Evolutionary conservation across 257 asterid genomes (phyloP).

Genomic region (Fraxinus quadrangulata): DNA sequence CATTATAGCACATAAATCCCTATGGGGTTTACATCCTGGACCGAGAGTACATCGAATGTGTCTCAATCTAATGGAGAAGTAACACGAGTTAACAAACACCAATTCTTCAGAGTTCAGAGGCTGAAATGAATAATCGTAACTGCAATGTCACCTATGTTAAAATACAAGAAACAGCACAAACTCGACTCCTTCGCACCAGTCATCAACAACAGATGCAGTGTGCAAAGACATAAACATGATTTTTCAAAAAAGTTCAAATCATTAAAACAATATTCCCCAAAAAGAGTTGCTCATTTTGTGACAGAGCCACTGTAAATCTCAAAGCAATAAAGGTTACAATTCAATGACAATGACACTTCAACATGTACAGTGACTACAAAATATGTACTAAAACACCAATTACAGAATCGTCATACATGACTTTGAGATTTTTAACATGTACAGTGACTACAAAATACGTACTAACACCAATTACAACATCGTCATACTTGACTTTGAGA

Average conservation of each 20-base stretch:
- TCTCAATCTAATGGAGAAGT: slow-evolving; percentile 17
- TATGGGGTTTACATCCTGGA: not conserved
- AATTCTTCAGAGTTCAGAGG: slow-evolving; percentile 15
- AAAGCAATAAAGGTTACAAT: slow-evolving; percentile 19
- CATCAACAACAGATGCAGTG: not conserved
- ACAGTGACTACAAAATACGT: slow-evolving; percentile 20
- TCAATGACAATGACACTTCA: slow-evolving; percentile 22
- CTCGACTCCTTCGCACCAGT: not conserved
- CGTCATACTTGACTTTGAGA: slow-evolving; percentile 27
- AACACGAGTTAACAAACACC: slow-evolving; percentile 20
- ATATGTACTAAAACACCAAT: slow-evolving; percentile 24
- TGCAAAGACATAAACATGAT: not conserved
- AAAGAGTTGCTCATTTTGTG: not conserved
- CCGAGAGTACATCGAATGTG: not conserved
- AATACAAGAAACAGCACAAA: slow-evolving; percentile 12
- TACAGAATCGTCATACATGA: slow-evolving; percentile 20
- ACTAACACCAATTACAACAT: slow-evolving; percentile 19
- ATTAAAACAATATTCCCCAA: too few species aligned
- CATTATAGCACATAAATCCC: not conserved
- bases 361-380: slow-evolving; percentile 4
- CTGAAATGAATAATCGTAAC: slow-evolving; percentile 23
- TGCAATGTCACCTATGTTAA: slow-evolving; percentile 19
- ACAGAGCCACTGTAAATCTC: not conserved
- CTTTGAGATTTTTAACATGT: not conserved
- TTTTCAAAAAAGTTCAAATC: too few species aligned